Conservation (phyloP, 2,329 filamentous ascomycete species). For the Fusarium siculi region DNA sequence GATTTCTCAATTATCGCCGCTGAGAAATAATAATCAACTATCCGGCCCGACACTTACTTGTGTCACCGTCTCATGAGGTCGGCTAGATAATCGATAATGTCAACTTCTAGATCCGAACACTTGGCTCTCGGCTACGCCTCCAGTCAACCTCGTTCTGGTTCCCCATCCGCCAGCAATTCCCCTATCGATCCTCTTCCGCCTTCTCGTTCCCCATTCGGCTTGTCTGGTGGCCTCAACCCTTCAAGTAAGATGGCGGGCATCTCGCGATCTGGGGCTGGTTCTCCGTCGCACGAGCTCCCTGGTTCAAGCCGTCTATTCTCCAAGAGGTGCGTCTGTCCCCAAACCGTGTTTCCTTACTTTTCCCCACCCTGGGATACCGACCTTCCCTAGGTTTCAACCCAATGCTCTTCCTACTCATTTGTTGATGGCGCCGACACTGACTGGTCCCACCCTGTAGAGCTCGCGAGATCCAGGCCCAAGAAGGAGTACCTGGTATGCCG, state of each 20-base stretch:
- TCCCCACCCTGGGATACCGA: constrained; percentile 9
- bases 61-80: constrained; percentile 57
- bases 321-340: constrained; percentile 77
- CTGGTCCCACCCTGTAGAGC: constrained; percentile 67
- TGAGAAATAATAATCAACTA: constrained; percentile 43
- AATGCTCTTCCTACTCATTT: not conserved
- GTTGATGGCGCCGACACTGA: constrained; percentile 24
- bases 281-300: constrained; percentile 90
- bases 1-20: constrained; percentile 21
- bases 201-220: constrained; percentile 78
- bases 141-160: constrained; percentile 77
- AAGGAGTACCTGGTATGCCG: constrained; percentile 78
- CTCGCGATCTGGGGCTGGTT: constrained; percentile 87
- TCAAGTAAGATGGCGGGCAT: constrained; percentile 68
- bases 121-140: constrained; percentile 85
- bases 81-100: constrained; percentile 89
- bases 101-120: constrained; percentile 86
- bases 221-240: constrained; percentile 70
- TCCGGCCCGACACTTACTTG: constrained; percentile 41
- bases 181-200: constrained; percentile 76
- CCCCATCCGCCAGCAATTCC: constrained; percentile 82
- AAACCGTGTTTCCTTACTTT: constrained; percentile 3
- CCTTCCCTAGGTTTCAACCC: constrained; percentile 4
- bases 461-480: constrained; percentile 95
- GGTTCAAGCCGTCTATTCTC: constrained; percentile 82